Percentiles rank a stretch among this genome's conserved stretches.
phyloP scores from a whole-genome alignment of 495 filamentous ascomycete species.

The Hypomontagnella submonticulosa region DNA sequence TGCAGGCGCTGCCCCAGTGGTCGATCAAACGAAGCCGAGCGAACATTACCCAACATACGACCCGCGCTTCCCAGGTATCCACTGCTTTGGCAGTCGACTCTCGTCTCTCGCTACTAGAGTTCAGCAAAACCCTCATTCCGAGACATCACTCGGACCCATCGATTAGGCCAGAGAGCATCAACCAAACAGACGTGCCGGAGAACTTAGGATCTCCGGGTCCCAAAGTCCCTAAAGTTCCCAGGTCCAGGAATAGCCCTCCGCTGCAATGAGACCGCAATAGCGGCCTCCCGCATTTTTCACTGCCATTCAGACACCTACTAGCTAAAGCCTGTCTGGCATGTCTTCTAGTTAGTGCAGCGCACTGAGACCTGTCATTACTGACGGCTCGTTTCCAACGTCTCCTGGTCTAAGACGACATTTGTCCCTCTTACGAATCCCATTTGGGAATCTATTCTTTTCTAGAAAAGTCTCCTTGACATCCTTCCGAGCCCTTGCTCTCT shows the following conservation, averaged over 20 bases:
- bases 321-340: slow-evolving; percentile 35
- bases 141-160: slow-evolving; percentile 31
- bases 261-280: slow-evolving; percentile 38
- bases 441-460: slow-evolving; percentile 28
- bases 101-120: slow-evolving; percentile 17
- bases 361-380: slow-evolving; percentile 38
- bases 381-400: slow-evolving; percentile 28
- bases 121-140: slow-evolving; percentile 18
- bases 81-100: slow-evolving; percentile 7
- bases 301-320: slow-evolving; percentile 26
- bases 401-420: slow-evolving; percentile 28
- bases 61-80: slow-evolving; percentile 6
- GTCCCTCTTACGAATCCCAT: slow-evolving; percentile 31
- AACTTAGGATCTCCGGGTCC: not conserved
- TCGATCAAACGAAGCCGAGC: slow-evolving; percentile 41
- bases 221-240: not conserved
- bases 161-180: slow-evolving; percentile 9
- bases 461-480: slow-evolving; percentile 16
- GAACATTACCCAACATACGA: slow-evolving; percentile 31
- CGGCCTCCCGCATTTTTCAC: slow-evolving; percentile 25
- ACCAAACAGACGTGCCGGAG: slow-evolving; percentile 19
- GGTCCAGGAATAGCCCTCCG: slow-evolving; percentile 19
- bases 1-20: slow-evolving; percentile 28
- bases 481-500: slow-evolving; percentile 27
- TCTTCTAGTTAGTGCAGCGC: slow-evolving; percentile 23